Conservation (phyloP, 164 flowering plant genomes). For the Berberis vulgaris region DNA sequence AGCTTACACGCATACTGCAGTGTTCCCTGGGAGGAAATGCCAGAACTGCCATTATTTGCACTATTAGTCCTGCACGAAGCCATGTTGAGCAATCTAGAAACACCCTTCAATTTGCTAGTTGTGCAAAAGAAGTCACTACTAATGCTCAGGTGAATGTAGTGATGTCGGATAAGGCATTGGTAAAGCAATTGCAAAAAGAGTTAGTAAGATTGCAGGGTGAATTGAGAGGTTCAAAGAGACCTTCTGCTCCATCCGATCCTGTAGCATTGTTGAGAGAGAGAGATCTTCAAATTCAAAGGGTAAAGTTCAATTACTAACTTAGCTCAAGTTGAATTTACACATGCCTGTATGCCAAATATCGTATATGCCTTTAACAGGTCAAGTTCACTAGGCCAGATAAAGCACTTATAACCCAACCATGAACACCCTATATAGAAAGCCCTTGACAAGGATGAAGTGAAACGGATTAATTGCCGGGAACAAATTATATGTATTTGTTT, state of each 20-base stretch:
- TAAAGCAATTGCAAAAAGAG: constrained; percentile 79
- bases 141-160: constrained; percentile 81
- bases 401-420: background rate
- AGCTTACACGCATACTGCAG: constrained; percentile 90
- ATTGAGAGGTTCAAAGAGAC: constrained; percentile 33
- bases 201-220: constrained; percentile 66
- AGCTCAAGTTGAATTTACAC: background rate
- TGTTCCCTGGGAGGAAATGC: constrained; percentile 88
- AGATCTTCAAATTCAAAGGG: constrained; percentile 90
- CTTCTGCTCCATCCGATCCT: constrained; percentile 26
- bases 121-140: constrained; percentile 85
- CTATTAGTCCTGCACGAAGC: constrained; percentile 83
- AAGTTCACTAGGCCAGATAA: background rate
- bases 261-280: constrained; percentile 54
- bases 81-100: constrained; percentile 94
- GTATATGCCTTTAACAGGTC: background rate
- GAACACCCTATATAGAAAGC: background rate
- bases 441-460: too few species aligned
- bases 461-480: too few species aligned
- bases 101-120: constrained; percentile 82
- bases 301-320: constrained; percentile 5
- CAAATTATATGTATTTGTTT: too few species aligned
- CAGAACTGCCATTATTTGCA: constrained; percentile 92
- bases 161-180: constrained; percentile 86
- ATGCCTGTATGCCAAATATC: too few species aligned